A percentile compares a stretch with the other conserved stretches of the same genome.
Conservation (phyloP, 2,329 filamentous ascomycete species). For the Sporothrix brasiliensis region DNA sequence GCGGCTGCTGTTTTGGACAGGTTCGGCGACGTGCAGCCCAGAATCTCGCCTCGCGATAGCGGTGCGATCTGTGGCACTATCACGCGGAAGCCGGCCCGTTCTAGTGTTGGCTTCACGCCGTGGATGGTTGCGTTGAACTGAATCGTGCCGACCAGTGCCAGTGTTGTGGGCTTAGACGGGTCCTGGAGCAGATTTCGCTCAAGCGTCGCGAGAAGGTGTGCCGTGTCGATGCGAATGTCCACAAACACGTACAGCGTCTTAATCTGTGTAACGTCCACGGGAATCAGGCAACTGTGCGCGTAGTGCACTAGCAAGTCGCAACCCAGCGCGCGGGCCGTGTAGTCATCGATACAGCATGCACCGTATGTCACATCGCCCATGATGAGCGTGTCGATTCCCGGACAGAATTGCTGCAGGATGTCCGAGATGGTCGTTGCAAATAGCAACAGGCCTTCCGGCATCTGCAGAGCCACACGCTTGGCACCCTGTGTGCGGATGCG, state of each 20-base stretch:
- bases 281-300: slow-evolving; percentile 93
- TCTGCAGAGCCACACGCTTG: slow-evolving; percentile 88
- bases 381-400: slow-evolving; percentile 87
- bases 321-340: slow-evolving; percentile 88
- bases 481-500: slow-evolving; percentile 79
- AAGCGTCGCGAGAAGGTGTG: slow-evolving; percentile 82
- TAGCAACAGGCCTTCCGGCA: slow-evolving; percentile 90
- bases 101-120: slow-evolving; percentile 74
- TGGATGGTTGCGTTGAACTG: slow-evolving; percentile 98
- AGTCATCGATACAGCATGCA: slow-evolving; percentile 98
- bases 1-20: slow-evolving; percentile 35
- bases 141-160: slow-evolving; percentile 94
- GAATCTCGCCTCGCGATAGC: slow-evolving; percentile 89
- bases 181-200: slow-evolving; percentile 78
- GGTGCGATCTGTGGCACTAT: slow-evolving; percentile 91
- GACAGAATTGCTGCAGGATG: slow-evolving; percentile 92
- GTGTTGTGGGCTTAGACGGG: slow-evolving; percentile 84
- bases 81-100: slow-evolving; percentile 81
- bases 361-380: slow-evolving; percentile 99
- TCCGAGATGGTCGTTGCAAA: slow-evolving; percentile 98
- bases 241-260: slow-evolving; percentile 98
- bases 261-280: slow-evolving; percentile 94
- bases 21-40: slow-evolving; percentile 90
- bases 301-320: slow-evolving; percentile 97
- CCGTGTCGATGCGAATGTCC: slow-evolving; percentile 91